Base-by-base conservation (phyloP, 1,284 basidiomycete species). In the Malassezia sympodialis region DNA sequence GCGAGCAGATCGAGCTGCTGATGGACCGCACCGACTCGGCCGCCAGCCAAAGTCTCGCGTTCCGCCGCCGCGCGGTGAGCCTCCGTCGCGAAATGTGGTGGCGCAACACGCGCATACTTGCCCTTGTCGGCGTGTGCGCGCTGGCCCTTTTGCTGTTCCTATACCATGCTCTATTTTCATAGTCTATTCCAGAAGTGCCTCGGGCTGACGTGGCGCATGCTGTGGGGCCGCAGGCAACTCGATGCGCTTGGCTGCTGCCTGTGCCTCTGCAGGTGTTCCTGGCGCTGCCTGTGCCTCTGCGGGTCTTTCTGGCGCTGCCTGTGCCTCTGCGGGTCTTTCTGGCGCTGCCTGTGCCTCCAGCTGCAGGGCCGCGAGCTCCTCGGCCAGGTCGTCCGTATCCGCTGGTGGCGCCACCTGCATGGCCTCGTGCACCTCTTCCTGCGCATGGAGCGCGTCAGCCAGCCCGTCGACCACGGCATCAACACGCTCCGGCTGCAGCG, bases 1-100 rank as follows among this genome's bases (percentile, higher is more conserved):
- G 93, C 8, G 94, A 99, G 76, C 81, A 93, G 53, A 90, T 99
- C 67, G 93, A 96, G 73, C 79, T 96, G 19, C 81, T 99, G 39
- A 87, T 98, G 41, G 90, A 96, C 79, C 91, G 96, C 80, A 98
- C 93, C 28, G 91, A 96, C 74, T 87, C 83, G 56, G 89, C 96
- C 81, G 88, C 89, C 2, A 85, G 84, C 26, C 91, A 98, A 76
- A 90, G 91, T 7, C 87, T 88, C n/a, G 90, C 90, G 2, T 99
- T 99, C 78, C 79, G 91, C 43, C 80, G 93, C 48, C 88, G 93
- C 2, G 90, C 91, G 6, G 81, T 90, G 34, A 83, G 81, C 1
- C 84, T 91, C 14, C 79, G 93, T 42, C 80, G 90, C 59, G 84
- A 91, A 74, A 93, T 96, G 86, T 96, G 93, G 88, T 98, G 90